Percentiles rank a stretch among this genome's conserved stretches.
Evolutionary conservation across 2,329 filamentous ascomycete species (phyloP).

Genomic region (Amauroascus niger): DNA sequence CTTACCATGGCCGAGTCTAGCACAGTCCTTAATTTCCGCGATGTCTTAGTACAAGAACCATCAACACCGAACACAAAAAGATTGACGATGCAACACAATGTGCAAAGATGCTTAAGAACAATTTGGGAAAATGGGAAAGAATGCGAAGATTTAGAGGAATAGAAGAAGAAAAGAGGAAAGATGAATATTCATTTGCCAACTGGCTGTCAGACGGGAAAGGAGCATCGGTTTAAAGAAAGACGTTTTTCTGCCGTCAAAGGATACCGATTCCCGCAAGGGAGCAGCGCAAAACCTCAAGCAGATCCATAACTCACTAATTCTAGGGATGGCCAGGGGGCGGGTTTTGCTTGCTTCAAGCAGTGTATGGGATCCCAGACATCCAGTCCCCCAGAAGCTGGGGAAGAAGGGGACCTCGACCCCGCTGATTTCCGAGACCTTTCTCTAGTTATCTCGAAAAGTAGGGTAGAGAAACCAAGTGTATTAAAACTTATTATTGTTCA

Average conservation of each 20-base stretch:
- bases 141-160: not conserved
- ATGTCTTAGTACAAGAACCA: slow-evolving; percentile 9
- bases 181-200: not conserved
- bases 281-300: not conserved
- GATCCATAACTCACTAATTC: slow-evolving; percentile 8
- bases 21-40: slow-evolving; percentile 10
- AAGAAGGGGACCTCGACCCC: too few species aligned
- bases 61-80: not conserved
- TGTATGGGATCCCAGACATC: slow-evolving; percentile 9
- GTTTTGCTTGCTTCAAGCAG: slow-evolving; percentile 5
- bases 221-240: slow-evolving; percentile 1
- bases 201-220: not conserved
- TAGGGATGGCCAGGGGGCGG: not conserved
- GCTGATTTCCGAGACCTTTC: not conserved
- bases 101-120: not conserved
- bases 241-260: not conserved
- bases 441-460: not conserved
- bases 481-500: too few species aligned
- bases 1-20: slow-evolving; percentile 4
- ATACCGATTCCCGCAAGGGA: not conserved
- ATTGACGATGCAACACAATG: not conserved
- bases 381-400: too few species aligned
- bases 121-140: not conserved
- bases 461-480: too few species aligned
- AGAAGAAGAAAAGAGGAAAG: not conserved